A percentile compares a stretch with the other conserved stretches of the same genome.
Conservation (phyloP, 2,329 filamentous ascomycete species). For the Phialophora macrospora region DNA sequence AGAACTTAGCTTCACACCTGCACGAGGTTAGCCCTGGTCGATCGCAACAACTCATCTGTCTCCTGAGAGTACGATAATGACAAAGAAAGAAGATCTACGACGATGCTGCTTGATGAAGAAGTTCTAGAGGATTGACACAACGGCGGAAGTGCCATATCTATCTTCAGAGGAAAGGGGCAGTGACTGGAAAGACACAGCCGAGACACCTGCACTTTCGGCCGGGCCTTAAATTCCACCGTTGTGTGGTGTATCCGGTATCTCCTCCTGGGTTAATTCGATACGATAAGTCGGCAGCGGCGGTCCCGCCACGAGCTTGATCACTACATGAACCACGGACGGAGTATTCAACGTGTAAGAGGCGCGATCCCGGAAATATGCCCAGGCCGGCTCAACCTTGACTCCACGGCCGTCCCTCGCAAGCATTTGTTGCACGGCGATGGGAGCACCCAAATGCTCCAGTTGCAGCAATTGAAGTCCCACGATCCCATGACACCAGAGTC, state of each 20-base stretch:
- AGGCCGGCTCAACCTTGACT: not conserved
- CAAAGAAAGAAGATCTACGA: not conserved
- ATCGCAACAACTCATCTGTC: too few species aligned
- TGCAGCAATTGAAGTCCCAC: not conserved
- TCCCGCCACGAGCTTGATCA: not conserved
- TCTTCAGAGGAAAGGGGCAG: not conserved
- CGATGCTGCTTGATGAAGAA: not conserved
- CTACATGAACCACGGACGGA: not conserved
- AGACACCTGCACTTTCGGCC: not conserved
- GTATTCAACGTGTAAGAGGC: not conserved
- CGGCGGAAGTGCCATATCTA: not conserved
- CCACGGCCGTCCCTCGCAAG: not conserved
- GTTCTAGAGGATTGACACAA: not conserved
- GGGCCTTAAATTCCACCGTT: not conserved
- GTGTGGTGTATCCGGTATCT: not conserved
- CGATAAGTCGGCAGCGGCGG: not conserved
- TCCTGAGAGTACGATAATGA: too few species aligned
- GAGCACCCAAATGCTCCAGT: not conserved
- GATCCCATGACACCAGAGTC: conserved; percentile 2
- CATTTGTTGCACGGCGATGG: not conserved
- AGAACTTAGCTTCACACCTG: too few species aligned
- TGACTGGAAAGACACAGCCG: not conserved
- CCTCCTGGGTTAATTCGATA: not conserved
- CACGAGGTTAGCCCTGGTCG: too few species aligned
- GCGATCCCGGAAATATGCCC: conserved; percentile 3